phyloP scores from a whole-genome alignment of 1,284 basidiomycete genomes.

The Cryptococcus hybrid region DNA sequence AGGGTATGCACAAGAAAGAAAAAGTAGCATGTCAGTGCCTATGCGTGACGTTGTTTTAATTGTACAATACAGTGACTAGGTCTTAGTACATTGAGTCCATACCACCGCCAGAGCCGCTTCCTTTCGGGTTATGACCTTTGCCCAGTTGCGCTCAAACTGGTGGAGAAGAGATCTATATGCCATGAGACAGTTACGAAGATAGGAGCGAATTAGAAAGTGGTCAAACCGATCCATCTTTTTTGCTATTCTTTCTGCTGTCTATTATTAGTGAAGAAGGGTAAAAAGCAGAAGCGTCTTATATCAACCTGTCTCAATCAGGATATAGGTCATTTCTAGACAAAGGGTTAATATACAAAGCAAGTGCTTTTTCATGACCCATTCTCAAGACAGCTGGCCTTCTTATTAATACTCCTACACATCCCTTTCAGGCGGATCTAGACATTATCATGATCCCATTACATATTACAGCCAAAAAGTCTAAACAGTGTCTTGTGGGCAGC shows the following conservation, averaged over 20 bases:
- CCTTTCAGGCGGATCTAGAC: too few relatives aligned
- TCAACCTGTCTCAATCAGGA: neutral
- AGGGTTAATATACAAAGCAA: neutral
- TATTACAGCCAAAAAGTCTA: too few relatives aligned
- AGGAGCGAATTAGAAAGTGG: constrained; percentile 24
- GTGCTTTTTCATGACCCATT: too few relatives aligned
- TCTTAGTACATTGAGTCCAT: constrained; percentile 24
- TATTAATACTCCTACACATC: too few relatives aligned
- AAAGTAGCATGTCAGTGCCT: too few relatives aligned
- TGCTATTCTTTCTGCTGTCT: too few relatives aligned
- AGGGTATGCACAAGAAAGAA: too few relatives aligned
- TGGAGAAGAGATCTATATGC: constrained; percentile 22
- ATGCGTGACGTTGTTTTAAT: too few relatives aligned
- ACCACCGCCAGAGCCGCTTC: constrained; percentile 12
- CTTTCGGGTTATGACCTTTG: constrained; percentile 38
- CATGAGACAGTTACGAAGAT: constrained; percentile 23
- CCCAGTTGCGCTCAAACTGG: constrained; percentile 35
- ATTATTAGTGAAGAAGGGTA: too few relatives aligned
- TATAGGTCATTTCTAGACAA: neutral
- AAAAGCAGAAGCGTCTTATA: neutral
- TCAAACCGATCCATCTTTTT: constrained; percentile 19
- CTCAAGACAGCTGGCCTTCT: too few relatives aligned
- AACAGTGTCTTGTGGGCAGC: too few relatives aligned
- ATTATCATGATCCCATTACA: too few relatives aligned
- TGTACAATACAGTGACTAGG: neutral